A percentile compares a stretch with the other conserved stretches of the same genome.
phyloP scores from a whole-genome alignment of 495 filamentous ascomycete species.

The Trichoderma asperelloides region DNA sequence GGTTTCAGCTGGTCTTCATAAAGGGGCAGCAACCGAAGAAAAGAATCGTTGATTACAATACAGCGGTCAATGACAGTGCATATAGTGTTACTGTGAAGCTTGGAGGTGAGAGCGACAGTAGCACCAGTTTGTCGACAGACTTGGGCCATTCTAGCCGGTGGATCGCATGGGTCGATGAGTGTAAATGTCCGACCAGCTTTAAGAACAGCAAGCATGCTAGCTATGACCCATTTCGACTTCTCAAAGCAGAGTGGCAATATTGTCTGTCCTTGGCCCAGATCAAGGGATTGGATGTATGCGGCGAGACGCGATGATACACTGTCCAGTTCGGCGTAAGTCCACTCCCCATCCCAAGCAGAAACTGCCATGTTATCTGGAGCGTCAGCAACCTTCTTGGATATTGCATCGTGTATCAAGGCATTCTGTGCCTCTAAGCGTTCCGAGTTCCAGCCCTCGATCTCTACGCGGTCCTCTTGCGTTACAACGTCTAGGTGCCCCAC shows the following conservation, averaged over 20 bases:
- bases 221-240: conserved; percentile 34
- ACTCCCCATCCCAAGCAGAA: neutral
- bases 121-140: conserved; percentile 16
- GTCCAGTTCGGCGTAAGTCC: neutral
- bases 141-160: conserved; percentile 12
- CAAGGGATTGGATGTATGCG: neutral
- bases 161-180: conserved; percentile 9
- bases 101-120: conserved; percentile 20
- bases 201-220: conserved; percentile 38
- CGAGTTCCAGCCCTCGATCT: neutral
- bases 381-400: neutral
- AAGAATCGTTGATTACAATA: neutral
- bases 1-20: conserved; percentile 21
- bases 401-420: neutral
- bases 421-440: neutral
- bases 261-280: neutral
- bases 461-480: neutral
- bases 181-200: conserved; percentile 15
- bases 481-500: neutral
- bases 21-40: conserved; percentile 6
- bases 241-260: conserved; percentile 37
- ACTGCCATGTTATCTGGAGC: neutral
- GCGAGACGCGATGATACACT: neutral
- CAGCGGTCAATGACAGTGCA: neutral
- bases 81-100: conserved; percentile 29